Evolutionary conservation across 148 eudicot genomes (phyloP).

Genomic region (Chenopodium quinoa): DNA sequence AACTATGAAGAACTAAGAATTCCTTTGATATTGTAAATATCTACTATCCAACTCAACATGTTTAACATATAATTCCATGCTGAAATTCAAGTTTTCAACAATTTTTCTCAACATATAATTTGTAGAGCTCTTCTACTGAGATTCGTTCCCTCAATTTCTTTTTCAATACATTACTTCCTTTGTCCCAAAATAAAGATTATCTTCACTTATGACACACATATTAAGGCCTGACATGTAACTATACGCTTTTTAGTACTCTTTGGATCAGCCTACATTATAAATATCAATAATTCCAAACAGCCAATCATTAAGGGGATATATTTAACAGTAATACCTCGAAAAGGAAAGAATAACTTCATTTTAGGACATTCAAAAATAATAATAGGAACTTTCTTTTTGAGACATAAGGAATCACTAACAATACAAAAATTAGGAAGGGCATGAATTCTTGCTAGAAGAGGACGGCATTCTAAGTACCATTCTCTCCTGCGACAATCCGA

Average conservation of each 20-base stretch:
- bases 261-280: no score
- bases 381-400: not conserved
- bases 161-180: not conserved
- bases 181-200: not conserved
- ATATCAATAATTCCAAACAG: no score
- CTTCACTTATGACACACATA: not conserved
- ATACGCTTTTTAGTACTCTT: not conserved
- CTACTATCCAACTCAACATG: no score
- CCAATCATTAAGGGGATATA: not conserved
- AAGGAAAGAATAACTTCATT: not conserved
- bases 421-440: not conserved
- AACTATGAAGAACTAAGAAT: not conserved
- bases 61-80: not conserved
- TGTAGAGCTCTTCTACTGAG: not conserved
- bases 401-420: not conserved
- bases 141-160: not conserved
- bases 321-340: not conserved
- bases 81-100: not conserved
- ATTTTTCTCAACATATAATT: not conserved
- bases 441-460: not conserved
- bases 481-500: not conserved
- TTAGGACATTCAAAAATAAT: not conserved
- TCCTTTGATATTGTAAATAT: no score
- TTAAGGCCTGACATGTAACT: not conserved
- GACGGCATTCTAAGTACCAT: conserved; percentile 1